Evolutionary conservation across 2,329 filamentous ascomycete species (phyloP).

Genomic region (Claviceps maximensis): DNA sequence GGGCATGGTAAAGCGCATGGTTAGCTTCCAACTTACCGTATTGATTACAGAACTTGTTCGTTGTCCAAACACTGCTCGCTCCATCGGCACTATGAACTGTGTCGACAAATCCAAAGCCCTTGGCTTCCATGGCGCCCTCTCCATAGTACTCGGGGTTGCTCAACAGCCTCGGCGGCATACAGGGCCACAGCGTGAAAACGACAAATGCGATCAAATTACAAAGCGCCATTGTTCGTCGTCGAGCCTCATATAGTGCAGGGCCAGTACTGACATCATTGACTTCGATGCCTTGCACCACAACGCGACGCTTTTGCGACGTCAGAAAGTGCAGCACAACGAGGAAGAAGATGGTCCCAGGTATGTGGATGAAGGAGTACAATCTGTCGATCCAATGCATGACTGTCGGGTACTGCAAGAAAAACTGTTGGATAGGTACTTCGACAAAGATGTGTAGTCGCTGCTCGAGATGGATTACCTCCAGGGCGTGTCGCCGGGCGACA

Average conservation of each 20-base stretch:
- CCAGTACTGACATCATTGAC: constrained; percentile 24
- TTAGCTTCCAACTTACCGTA: constrained; percentile 45
- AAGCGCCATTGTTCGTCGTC: constrained; percentile 46
- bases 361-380: constrained; percentile 66
- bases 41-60: constrained; percentile 57
- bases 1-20: neutral
- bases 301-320: constrained; percentile 43
- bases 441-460: constrained; percentile 50
- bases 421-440: constrained; percentile 32
- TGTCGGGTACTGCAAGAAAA: constrained; percentile 34
- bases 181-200: constrained; percentile 50
- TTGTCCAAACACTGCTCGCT: constrained; percentile 55
- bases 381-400: constrained; percentile 59
- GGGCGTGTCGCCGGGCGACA: constrained; percentile 53
- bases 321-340: constrained; percentile 52
- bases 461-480: constrained; percentile 55
- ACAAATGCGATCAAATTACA: constrained; percentile 48
- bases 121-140: constrained; percentile 40
- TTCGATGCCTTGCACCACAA: constrained; percentile 14
- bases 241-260: constrained; percentile 37
- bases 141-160: constrained; percentile 43
- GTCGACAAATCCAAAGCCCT: constrained; percentile 48
- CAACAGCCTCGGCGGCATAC: constrained; percentile 49
- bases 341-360: constrained; percentile 62
- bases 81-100: constrained; percentile 38